These are phyloP conservation scores for Aspergillus transmontanensis DNA, from an alignment of 2,329 filamentous ascomycete species.

Conservation along the genomic window DNA sequence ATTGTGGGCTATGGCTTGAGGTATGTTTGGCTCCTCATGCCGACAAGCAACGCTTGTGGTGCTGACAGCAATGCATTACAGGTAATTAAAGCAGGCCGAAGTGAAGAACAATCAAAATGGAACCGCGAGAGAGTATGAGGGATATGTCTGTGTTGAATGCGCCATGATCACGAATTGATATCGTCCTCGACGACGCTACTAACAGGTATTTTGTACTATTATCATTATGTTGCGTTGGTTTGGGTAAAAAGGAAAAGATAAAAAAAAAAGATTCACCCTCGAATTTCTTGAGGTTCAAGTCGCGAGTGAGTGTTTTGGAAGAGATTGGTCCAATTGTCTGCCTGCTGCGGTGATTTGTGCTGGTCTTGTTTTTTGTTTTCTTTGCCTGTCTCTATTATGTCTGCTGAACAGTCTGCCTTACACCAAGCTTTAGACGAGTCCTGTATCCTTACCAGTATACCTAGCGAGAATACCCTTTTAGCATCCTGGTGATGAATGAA, in stretches of 20 bases:
- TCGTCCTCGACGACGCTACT: conserved; percentile 19
- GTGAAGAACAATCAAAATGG: conserved; percentile 6
- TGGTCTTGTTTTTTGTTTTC: conserved; percentile 8
- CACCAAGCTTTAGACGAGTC: conserved; percentile 11
- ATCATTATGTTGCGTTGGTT: conserved; percentile 20
- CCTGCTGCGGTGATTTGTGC: conserved; percentile 5
- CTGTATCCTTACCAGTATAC: conserved; percentile 17
- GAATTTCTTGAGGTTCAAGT: not conserved
- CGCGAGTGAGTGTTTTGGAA: not conserved
- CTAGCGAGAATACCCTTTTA: conserved; percentile 22
- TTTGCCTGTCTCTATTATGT: conserved; percentile 7
- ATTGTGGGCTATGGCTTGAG: not conserved
- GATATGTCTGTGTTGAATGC: conserved; percentile 18
- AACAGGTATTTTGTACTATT: conserved; percentile 24
- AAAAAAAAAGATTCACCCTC: not conserved
- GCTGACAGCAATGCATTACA: not conserved
- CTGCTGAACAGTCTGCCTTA: conserved; percentile 7
- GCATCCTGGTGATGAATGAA: conserved; percentile 24
- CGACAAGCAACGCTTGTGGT: not conserved
- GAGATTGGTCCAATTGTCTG: conserved; percentile 2
- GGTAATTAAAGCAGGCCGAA: not conserved
- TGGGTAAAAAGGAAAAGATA: not conserved
- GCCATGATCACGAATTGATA: conserved; percentile 27
- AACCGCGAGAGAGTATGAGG: conserved; percentile 8
- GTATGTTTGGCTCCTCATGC: not conserved